These are phyloP conservation scores for Xylaria flabelliformis DNA, from an alignment of 495 filamentous ascomycete genomes.

Conservation along the genomic window DNA sequence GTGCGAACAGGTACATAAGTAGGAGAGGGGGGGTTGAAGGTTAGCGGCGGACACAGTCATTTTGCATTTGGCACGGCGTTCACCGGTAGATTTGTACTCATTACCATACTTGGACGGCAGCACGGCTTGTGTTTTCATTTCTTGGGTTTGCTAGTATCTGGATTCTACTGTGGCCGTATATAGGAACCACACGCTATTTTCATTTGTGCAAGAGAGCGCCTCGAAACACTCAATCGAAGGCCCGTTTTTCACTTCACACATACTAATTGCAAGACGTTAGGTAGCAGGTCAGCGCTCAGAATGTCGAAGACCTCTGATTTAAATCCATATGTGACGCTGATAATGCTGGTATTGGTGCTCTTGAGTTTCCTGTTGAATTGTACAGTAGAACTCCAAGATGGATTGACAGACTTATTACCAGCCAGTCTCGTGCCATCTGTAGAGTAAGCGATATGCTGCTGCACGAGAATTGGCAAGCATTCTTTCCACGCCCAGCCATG, in stretches of 20 bases:
- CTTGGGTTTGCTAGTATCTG: slow-evolving; percentile 8
- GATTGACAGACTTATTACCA: background rate
- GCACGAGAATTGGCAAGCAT: background rate
- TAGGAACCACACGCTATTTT: slow-evolving; percentile 10
- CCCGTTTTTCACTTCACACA: background rate
- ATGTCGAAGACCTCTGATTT: slow-evolving; percentile 4
- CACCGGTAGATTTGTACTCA: slow-evolving; percentile 34
- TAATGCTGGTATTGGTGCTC: background rate
- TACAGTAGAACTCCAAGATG: slow-evolving; percentile 7
- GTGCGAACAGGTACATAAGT: slow-evolving; percentile 9
- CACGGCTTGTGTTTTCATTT: slow-evolving; percentile 17
- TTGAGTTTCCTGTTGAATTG: slow-evolving; percentile 2
- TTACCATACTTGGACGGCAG: slow-evolving; percentile 29
- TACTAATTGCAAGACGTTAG: slow-evolving; percentile 5
- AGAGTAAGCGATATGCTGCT: background rate
- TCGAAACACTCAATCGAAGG: background rate
- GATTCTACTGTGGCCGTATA: slow-evolving; percentile 15
- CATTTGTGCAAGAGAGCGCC: slow-evolving; percentile 13
- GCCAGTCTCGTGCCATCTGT: background rate
- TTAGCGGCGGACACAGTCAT: slow-evolving; percentile 28
- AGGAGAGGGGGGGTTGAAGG: slow-evolving; percentile 6
- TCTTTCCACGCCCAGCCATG: background rate
- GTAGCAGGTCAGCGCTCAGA: slow-evolving; percentile 11
- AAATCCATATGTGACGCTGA: background rate
- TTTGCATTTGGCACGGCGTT: slow-evolving; percentile 43